A percentile compares a stretch with the other conserved stretches of the same genome.
phyloP scores from a whole-genome alignment of 163 green algal genomes.

The Scenedesmus sp. region DNA sequence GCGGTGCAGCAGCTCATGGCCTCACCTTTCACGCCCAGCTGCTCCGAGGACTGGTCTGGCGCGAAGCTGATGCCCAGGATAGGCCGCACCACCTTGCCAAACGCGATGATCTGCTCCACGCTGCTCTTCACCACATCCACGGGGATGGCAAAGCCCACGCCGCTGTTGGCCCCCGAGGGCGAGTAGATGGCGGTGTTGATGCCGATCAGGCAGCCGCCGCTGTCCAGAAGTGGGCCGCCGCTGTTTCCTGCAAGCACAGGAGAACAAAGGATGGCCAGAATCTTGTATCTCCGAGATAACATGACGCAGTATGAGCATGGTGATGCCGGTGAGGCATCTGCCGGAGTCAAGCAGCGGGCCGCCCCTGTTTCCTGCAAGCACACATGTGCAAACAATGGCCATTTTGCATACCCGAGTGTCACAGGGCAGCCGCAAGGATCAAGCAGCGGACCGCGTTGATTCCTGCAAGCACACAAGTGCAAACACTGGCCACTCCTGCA shows the following conservation, averaged over 20 bases:
- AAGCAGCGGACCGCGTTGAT: no score
- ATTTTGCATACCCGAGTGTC: background rate
- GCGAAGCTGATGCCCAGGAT: conserved; percentile 96
- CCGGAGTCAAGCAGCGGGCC: conserved; percentile 90
- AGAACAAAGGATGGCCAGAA: background rate
- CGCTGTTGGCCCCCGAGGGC: conserved; percentile 63
- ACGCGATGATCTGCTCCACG: conserved; percentile 81
- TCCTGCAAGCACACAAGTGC: background rate
- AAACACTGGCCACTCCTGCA: no score
- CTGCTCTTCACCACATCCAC: conserved; percentile 79
- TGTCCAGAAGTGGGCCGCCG: conserved; percentile 94
- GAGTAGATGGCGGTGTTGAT: conserved; percentile 94
- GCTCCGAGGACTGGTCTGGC: conserved; percentile 86
- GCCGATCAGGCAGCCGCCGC: conserved; percentile 86
- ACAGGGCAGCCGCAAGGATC: background rate
- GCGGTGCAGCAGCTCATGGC: background rate
- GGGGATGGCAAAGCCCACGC: conserved; percentile 95
- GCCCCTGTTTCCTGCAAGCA: conserved; percentile 78
- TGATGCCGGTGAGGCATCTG: conserved; percentile 93
- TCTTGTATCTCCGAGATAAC: background rate
- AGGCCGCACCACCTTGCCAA: conserved; percentile 91
- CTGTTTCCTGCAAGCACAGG: conserved; percentile 80
- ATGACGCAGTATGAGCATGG: conserved; percentile 65
- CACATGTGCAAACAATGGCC: background rate
- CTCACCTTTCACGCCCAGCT: conserved; percentile 81